Base-by-base conservation (phyloP, 352 stramenopile species). In the Phytophthora syringae region DNA sequence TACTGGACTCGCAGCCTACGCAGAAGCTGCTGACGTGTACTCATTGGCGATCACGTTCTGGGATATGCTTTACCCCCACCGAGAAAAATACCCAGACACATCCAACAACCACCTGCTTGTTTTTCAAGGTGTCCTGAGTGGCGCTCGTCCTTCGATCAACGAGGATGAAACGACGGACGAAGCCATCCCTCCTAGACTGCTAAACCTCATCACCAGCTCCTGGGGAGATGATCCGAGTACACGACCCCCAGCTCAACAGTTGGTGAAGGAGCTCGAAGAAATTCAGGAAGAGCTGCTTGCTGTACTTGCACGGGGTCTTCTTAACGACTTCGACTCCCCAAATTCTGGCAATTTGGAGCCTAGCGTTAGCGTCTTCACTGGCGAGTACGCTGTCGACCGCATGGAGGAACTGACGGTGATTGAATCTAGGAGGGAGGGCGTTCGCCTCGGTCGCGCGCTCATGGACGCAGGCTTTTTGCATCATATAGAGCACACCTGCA, bases 11-110 rank as follows among this genome's bases (percentile, higher is more conserved):
- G 78, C 76, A 0, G 63, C 55, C 0, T 94, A 94, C 52, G 80
- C 68, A 1, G 77, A 92, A 62, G 74, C 78, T n/a, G 84, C 86
- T 0, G 86, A 94, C 28, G 68, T 94, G 5, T 94, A 91, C 59
- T 84, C 77, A 6, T 54, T 94, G 27, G 85, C 53, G 25, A 83
- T 93, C 49, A 91, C 82, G 1, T 76, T 93, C 32, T 94, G 86
- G 85, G 83, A 93, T 34, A 86, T 94, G 24, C 37, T 88, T 50
- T 72, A 87, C 37, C 82, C 82, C 0, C 70, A 76, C 15, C 51
- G 47, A 20, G 66, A 68, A 25, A 91, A 88, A 54, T 93, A n/a
- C n/a, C n/a, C n/a, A n/a, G n/a, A 88, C 43, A 48, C 75, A 0
- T 34, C 52, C 2, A 70, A 60, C 25, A 71, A 76, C 36, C 80